Evolutionary conservation across 305 asterid genomes (phyloP), one percentile per base, ranked within the genome.

Genomic region (Caryopteris hybrid): DNA sequence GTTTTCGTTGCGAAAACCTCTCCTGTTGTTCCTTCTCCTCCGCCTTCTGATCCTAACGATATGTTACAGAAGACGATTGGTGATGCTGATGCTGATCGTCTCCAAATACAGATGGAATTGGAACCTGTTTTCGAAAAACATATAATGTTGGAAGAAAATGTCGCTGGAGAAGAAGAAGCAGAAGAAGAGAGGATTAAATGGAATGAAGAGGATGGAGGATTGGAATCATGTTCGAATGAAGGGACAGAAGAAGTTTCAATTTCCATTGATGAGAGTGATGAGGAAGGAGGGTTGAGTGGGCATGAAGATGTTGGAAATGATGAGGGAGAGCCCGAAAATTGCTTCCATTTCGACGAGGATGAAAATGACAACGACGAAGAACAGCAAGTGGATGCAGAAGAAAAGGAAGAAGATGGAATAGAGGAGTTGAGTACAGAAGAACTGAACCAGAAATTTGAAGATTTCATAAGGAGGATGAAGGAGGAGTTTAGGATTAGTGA

Each of bases 1-100:
- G 76, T 83, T 0, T 67, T 83, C 64, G 34, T 88, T 13, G 85
- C 76, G 0, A 81, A 73, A 59, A 76, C 85, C 46, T 86, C 86
- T 0, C 45, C 73, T 31, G 34, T 36, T 1, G 51, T 29, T 20
- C 38, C 4, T 36, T 66, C 77, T 8, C 67, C 73, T 1, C 56
- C 81, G 1, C 56, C 55, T 8, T 36, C 31, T 25, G 86, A 74
- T 41, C 67, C 33, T 14, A 10, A 46, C 67, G 74, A 78, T 3
- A 7, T 51, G 47, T 13, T 75, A 55, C 61, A 20, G 10, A 70
- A 46, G 4, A 41, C 21, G 13, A 25, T 64, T 5, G 66, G n/a
- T 8, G 80, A 63, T 1, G 36, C n/a, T n/a, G n/a, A n/a, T n/a
- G n/a, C n/a, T n/a, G n/a, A n/a, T n/a, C n/a, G 51, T 8, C 4